A percentile compares a stretch with the other conserved stretches of the same genome.
Evolutionary conservation across 2,329 filamentous ascomycete species (phyloP).

Genomic region (Xylaria multiplex): DNA sequence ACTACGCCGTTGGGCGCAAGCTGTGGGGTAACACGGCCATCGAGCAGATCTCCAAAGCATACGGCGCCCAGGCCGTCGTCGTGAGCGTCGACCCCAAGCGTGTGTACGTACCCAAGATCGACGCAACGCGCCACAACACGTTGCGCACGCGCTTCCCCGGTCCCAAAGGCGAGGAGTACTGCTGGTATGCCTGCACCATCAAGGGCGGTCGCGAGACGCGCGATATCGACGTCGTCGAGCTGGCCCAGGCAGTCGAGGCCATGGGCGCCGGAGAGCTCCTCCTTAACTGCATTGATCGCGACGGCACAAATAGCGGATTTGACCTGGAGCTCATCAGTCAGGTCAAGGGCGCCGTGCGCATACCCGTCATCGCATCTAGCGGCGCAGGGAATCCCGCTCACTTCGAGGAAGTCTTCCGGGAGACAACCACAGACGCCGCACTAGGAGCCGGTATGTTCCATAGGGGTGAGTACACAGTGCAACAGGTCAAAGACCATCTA

Average conservation of each 20-base stretch:
- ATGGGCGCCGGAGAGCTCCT: slow-evolving; percentile 96
- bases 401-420: slow-evolving; percentile 88
- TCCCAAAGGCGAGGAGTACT: slow-evolving; percentile 79
- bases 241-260: slow-evolving; percentile 88
- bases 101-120: slow-evolving; percentile 80
- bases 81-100: slow-evolving; percentile 94
- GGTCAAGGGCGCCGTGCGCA: slow-evolving; percentile 86
- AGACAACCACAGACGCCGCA: slow-evolving; percentile 89
- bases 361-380: slow-evolving; percentile 94
- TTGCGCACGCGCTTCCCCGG: slow-evolving; percentile 76
- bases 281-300: slow-evolving; percentile 97
- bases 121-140: slow-evolving; percentile 77
- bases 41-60: slow-evolving; percentile 91
- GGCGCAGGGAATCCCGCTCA: slow-evolving; percentile 89
- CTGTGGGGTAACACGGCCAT: slow-evolving; percentile 88
- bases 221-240: slow-evolving; percentile 90
- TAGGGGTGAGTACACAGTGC: slow-evolving; percentile 91
- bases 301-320: slow-evolving; percentile 93
- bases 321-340: slow-evolving; percentile 90
- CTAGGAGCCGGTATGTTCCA: slow-evolving; percentile 98
- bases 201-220: slow-evolving; percentile 95
- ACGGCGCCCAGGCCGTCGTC: slow-evolving; percentile 96
- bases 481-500: slow-evolving; percentile 89
- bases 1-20: slow-evolving; percentile 75
- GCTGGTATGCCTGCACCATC: slow-evolving; percentile 98